These are phyloP conservation scores for Cenchrus americanus DNA, from an alignment of 176 grass and related monocot genomes.

Conservation along the genomic window DNA sequence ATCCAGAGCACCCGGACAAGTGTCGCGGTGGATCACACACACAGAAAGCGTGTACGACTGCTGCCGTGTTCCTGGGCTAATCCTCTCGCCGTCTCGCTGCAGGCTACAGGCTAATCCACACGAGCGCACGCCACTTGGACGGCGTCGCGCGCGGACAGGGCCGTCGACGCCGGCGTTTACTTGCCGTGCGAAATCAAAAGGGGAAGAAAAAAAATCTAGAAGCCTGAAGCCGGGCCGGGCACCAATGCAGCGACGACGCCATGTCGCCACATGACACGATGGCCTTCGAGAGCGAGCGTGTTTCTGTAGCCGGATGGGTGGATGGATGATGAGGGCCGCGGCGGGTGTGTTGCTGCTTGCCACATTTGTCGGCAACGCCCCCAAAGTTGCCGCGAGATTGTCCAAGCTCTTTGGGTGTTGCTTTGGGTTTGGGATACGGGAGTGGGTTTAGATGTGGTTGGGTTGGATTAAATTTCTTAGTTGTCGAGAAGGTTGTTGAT, in stretches of 20 bases:
- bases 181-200: background rate
- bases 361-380: slow-evolving; percentile 24
- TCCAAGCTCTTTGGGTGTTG: slow-evolving; percentile 29
- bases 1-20: slow-evolving; percentile 31
- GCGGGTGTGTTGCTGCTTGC: slow-evolving; percentile 21
- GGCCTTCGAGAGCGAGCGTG: background rate
- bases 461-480: background rate
- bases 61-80: background rate
- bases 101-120: background rate
- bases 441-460: slow-evolving; percentile 4
- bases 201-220: slow-evolving; percentile 1
- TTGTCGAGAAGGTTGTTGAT: background rate
- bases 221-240: background rate
- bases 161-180: background rate
- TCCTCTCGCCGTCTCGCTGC: background rate
- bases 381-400: background rate
- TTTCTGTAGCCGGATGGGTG: background rate
- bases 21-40: slow-evolving; percentile 16
- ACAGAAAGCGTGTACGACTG: slow-evolving; percentile 21
- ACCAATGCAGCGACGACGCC: slow-evolving; percentile 5
- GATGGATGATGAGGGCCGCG: background rate
- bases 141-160: slow-evolving; percentile 12
- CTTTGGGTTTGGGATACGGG: slow-evolving; percentile 36
- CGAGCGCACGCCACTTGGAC: slow-evolving; percentile 26
- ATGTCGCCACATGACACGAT: background rate